phyloP scores from a whole-genome alignment of 331 rosid species.

The Pyracantha coccinea region DNA sequence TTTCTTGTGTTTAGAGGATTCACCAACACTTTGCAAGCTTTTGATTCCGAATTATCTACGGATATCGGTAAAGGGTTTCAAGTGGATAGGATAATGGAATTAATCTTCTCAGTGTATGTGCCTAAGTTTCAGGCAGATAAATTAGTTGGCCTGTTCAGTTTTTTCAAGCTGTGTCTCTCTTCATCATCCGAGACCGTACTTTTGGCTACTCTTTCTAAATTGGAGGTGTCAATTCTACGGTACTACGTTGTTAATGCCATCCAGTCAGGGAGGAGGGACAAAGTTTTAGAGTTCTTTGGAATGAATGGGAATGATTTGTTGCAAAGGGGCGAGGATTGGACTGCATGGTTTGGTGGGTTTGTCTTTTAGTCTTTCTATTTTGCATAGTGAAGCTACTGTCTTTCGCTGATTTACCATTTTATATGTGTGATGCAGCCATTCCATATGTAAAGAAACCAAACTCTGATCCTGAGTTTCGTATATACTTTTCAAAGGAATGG shows the following conservation, averaged over 20 bases:
- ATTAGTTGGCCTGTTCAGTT: constrained; percentile 50
- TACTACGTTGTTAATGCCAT: constrained; percentile 63
- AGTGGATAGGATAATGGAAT: constrained; percentile 74
- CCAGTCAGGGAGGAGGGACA: constrained; percentile 50
- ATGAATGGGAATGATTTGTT: constrained; percentile 58
- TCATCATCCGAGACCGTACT: constrained; percentile 45
- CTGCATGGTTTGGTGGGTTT: constrained; percentile 86
- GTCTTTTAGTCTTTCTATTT: constrained; percentile 1
- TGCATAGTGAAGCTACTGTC: constrained; percentile 7
- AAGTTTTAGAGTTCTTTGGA: constrained; percentile 56
- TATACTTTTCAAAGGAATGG: constrained; percentile 87
- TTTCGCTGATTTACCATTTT: constrained; percentile 4
- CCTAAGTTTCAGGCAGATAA: constrained; percentile 71
- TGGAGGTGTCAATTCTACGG: constrained; percentile 67
- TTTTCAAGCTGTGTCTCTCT: constrained; percentile 78
- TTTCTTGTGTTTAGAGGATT: constrained; percentile 88
- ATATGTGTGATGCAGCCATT: constrained; percentile 54
- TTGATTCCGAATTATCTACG: constrained; percentile 60
- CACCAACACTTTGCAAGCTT: constrained; percentile 68
- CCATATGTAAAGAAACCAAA: constrained; percentile 78
- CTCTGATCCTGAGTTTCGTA: constrained; percentile 60
- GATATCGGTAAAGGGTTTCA: constrained; percentile 73
- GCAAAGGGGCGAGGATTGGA: constrained; percentile 60
- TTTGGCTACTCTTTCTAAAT: constrained; percentile 38
- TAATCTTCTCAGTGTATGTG: constrained; percentile 66